Evolutionary conservation across 805 yeast species (phyloP).

Genomic region (Nakazawaea wickerhamii): DNA sequence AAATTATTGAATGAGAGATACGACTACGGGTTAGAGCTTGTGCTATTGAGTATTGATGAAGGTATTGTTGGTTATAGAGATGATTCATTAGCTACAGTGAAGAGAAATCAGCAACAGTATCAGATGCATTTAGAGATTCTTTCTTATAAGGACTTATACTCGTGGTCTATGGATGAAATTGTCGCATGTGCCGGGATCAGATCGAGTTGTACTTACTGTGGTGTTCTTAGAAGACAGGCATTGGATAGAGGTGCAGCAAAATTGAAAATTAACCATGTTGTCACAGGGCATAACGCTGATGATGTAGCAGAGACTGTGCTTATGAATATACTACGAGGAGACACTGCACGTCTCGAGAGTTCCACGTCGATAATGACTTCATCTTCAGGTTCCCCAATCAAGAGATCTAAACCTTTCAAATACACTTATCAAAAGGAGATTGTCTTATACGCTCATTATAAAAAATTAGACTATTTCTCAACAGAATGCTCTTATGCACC

Average conservation of each 20-base stretch:
- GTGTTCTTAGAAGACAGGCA: conserved; percentile 94
- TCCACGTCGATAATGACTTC: conserved; percentile 84
- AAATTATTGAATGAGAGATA: conserved; percentile 85
- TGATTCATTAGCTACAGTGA: conserved; percentile 94
- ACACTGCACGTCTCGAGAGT: conserved; percentile 83
- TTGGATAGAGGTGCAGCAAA: conserved; percentile 92
- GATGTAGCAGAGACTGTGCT: conserved; percentile 98
- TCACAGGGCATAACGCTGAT: conserved; percentile 98
- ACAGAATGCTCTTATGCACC: conserved; percentile 99
- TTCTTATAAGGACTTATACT: conserved; percentile 81
- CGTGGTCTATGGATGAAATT: conserved; percentile 99
- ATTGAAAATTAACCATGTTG: conserved; percentile 81
- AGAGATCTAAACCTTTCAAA: conserved; percentile 92
- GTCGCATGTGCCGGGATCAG: conserved; percentile 92
- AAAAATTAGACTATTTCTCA: conserved; percentile 89
- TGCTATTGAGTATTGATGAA: conserved; percentile 85
- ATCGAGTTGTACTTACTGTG: conserved; percentile 96
- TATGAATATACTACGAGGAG: conserved; percentile 95
- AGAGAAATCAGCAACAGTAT: conserved; percentile 78
- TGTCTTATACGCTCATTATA: conserved; percentile 94
- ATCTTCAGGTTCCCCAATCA: conserved; percentile 80
- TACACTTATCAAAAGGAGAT: conserved; percentile 96
- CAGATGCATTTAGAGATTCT: conserved; percentile 39
- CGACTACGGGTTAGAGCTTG: conserved; percentile 81
- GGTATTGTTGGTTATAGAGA: conserved; percentile 97